Percentiles rank a stretch among this genome's conserved stretches.
Conservation (phyloP, 495 filamentous ascomycete species). For the Neurospora hispaniola region DNA sequence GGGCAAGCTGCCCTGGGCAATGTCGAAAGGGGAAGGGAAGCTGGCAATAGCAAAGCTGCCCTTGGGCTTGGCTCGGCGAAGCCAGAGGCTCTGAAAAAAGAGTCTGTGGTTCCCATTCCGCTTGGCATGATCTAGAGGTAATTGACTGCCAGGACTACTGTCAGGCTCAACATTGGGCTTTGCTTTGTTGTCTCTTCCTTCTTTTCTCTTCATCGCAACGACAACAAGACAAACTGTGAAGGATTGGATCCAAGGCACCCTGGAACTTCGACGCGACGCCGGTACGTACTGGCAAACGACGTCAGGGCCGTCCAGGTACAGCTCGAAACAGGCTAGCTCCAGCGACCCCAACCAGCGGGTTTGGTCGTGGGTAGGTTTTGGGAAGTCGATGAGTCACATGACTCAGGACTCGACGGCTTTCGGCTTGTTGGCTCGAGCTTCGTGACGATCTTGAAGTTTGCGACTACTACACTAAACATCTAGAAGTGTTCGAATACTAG, state of each 20-base stretch:
- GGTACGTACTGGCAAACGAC: neutral
- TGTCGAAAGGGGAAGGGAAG: conserved; percentile 2
- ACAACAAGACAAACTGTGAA: neutral
- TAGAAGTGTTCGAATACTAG: neutral
- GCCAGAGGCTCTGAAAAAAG: neutral
- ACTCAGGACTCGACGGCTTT: neutral
- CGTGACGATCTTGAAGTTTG: neutral
- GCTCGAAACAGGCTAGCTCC: neutral
- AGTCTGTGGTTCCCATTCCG: neutral
- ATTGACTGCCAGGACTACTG: too few relatives aligned
- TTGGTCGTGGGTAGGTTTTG: neutral
- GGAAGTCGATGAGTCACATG: neutral
- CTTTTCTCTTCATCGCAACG: neutral
- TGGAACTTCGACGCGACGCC: neutral
- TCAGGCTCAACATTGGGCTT: neutral
- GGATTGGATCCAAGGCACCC: neutral
- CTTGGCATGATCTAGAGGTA: neutral
- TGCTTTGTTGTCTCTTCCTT: neutral
- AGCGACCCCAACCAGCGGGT: neutral
- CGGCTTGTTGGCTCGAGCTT: neutral
- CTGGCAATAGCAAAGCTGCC: conserved; percentile 2
- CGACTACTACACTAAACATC: neutral
- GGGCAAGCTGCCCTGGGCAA: neutral
- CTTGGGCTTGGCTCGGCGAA: neutral
- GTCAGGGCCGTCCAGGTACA: neutral